A percentile compares a stretch with the other conserved stretches of the same genome.
Conservation (phyloP, 306 rosid species). For the Casuarina cunninghamiana region DNA sequence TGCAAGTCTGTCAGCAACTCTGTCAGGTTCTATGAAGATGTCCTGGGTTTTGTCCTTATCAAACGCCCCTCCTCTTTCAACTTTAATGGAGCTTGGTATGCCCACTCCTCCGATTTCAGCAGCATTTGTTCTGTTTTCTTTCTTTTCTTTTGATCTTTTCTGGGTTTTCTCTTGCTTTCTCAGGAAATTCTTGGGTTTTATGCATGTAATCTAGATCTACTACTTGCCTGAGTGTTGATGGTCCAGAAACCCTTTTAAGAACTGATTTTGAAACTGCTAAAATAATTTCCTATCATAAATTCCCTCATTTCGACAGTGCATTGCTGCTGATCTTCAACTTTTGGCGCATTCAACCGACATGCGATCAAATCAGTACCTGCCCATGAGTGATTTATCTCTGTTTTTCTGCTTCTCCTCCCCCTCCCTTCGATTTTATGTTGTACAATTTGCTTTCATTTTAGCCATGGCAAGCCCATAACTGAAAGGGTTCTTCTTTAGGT, state of each 20-base stretch:
- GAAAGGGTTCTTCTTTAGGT: constrained; percentile 32
- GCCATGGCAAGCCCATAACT: neutral
- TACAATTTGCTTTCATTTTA: neutral
- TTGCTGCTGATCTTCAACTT: no score
- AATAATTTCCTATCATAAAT: no score
- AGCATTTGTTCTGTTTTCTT: neutral
- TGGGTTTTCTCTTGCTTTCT: neutral
- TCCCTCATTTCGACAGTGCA: no score
- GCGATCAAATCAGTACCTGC: no score
- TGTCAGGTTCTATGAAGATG: constrained; percentile 54
- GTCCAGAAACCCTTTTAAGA: neutral
- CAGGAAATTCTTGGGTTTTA: neutral
- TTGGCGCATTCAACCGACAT: no score
- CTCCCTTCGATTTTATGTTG: neutral
- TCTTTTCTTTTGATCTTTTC: neutral
- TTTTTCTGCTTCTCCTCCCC: no score
- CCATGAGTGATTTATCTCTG: no score
- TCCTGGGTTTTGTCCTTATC: constrained; percentile 61
- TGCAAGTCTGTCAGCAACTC: constrained; percentile 55
- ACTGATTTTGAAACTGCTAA: no score
- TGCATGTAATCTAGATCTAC: neutral
- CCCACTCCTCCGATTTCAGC: neutral
- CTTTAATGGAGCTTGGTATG: constrained; percentile 72
- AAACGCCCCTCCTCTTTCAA: constrained; percentile 71
- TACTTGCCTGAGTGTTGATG: neutral